A percentile compares a stretch with the other conserved stretches of the same genome.
Evolutionary conservation across 2,329 filamentous ascomycete species (phyloP).

Genomic region (Lachnellula arida): DNA sequence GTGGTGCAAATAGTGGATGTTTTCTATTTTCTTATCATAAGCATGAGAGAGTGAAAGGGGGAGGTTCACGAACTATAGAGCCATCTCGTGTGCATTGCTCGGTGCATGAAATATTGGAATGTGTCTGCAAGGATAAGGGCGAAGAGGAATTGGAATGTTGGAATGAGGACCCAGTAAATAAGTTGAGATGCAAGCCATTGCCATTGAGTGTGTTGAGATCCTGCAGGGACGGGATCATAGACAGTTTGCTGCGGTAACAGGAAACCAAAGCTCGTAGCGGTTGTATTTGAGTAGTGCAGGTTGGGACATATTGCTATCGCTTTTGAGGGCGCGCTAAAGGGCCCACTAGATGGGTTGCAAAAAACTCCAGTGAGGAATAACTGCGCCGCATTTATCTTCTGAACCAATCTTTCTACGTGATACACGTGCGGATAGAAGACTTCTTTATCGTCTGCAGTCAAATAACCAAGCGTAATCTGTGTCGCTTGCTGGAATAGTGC

Average conservation of each 20-base stretch:
- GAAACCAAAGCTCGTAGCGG: not conserved
- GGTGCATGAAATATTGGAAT: not conserved
- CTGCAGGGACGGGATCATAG: too few species aligned
- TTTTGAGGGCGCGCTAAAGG: not conserved
- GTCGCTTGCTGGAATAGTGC: not conserved
- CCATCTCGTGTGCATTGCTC: not conserved
- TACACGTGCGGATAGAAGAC: not conserved
- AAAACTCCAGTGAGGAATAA: not conserved
- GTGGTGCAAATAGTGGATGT: not conserved
- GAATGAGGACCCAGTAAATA: not conserved
- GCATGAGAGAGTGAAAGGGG: not conserved
- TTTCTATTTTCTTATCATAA: not conserved
- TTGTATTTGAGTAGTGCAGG: not conserved
- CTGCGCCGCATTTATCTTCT: not conserved
- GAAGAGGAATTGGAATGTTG: not conserved
- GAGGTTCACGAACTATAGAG: not conserved
- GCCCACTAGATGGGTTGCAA: not conserved
- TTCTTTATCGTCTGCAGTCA: not conserved
- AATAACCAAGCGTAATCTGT: not conserved
- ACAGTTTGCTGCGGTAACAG: not conserved
- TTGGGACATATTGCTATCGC: not conserved
- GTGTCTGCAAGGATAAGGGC: not conserved
- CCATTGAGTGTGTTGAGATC: not conserved
- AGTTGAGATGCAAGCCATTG: not conserved
- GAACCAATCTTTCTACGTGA: not conserved